Evolutionary conservation across 768 basidiomycete species (phyloP), one percentile per base, ranked within the genome.

Genomic region (Coprinopsis cinerea): DNA sequence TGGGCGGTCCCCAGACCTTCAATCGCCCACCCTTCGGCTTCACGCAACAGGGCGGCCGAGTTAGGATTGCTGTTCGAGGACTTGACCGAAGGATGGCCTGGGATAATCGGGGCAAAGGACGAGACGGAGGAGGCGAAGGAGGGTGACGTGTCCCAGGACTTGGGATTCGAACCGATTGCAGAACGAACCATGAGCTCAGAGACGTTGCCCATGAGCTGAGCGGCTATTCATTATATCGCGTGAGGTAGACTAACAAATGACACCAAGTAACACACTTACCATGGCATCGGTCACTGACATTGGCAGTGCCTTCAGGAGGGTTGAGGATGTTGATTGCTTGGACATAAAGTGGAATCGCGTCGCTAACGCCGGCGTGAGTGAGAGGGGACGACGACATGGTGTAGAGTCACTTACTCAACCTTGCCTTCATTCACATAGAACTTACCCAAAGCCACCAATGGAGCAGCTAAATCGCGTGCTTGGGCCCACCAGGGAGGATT

Each of bases 271-370:
- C n/a, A n/a, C n/a, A n/a, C n/a, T n/a, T n/a, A n/a, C n/a, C n/a
- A n/a, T n/a, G n/a, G n/a, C n/a, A n/a, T n/a, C n/a, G n/a, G n/a
- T n/a, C n/a, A n/a, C 65, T 79, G 68, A 58, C 85, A 87, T 44
- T 69, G 70, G 52, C 84, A 77, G 52, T 81, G 77, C 1, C 65
- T 55, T 0, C 67, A 55, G 2, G 68, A 2, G 79, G 81, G 13
- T 84, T 67, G 39, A 87, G 70, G 18, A 85, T 65, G 0, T 78
- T 77, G 39, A 83, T 72, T 6, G 83, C 81, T 52, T 82, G 82
- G 7, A 84, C 67, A 61, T 86, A 86, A 4, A 87, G 69, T 2
- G 78, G 76, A 57, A 82, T 68, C 0, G 85, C 83, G 54, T 75
- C 81, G 18, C 84, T 87, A 23, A 34, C n/a, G 30, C 15, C 26